Percentiles rank a stretch among this genome's conserved stretches.
phyloP scores from a whole-genome alignment of 2,329 filamentous ascomycete species.

The Chrysoporthe austroafricana region DNA sequence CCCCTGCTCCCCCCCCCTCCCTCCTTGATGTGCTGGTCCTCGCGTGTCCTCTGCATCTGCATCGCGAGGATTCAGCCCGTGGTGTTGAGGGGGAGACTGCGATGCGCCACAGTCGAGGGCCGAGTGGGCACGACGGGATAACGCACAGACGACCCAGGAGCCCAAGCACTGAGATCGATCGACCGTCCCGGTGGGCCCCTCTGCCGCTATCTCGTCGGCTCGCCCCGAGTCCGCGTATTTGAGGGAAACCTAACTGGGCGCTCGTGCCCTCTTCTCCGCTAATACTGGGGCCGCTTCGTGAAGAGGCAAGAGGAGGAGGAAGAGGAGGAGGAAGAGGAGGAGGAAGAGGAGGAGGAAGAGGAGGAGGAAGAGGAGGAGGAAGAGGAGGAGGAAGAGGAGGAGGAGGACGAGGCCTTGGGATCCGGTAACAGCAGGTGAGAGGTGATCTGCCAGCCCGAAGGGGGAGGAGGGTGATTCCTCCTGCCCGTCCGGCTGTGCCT shows the following conservation, averaged over 20 bases:
- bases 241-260: neutral
- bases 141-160: slow-evolving; percentile 23
- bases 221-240: slow-evolving; percentile 27
- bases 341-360: too few relatives aligned
- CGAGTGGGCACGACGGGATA: slow-evolving; percentile 5
- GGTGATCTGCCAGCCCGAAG: neutral
- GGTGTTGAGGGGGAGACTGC: too few relatives aligned
- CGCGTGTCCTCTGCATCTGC: neutral
- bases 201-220: slow-evolving; percentile 23
- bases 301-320: neutral
- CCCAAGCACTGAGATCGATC: slow-evolving; percentile 15
- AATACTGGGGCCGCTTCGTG: neutral
- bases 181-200: slow-evolving; percentile 18
- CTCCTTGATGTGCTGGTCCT: neutral
- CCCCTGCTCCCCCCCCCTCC: neutral
- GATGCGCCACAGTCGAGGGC: neutral
- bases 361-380: too few relatives aligned
- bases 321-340: too few relatives aligned
- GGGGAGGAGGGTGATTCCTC: neutral
- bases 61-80: neutral
- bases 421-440: neutral
- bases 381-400: too few relatives aligned
- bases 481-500: neutral
- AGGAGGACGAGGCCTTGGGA: too few relatives aligned
- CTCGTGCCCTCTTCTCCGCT: slow-evolving; percentile 1